Conservation (phyloP, 2,329 filamentous ascomycete species). For the Waltergamsia citrina region DNA sequence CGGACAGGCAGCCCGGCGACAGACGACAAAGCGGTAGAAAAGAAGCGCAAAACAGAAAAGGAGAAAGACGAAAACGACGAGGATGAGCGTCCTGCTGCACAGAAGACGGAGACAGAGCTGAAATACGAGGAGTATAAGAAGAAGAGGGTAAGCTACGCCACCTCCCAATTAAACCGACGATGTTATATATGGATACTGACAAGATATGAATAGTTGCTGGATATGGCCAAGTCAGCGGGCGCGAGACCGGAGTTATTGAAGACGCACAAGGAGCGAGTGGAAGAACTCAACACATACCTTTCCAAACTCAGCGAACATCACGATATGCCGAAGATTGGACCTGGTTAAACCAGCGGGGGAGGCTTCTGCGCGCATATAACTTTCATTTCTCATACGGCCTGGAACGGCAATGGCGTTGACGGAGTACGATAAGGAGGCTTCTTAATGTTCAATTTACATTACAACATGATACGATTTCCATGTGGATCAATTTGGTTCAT, state of each 20-base stretch:
- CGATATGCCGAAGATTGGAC: slow-evolving; percentile 74
- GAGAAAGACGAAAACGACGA: slow-evolving; percentile 20
- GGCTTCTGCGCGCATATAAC: no score
- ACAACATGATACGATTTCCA: no score
- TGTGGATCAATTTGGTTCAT: no score
- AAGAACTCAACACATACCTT: slow-evolving; percentile 90
- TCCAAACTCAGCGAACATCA: slow-evolving; percentile 92
- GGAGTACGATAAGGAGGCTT: no score
- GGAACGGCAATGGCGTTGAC: no score
- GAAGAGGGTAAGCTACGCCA: slow-evolving; percentile 56
- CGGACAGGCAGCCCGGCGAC: slow-evolving; percentile 7
- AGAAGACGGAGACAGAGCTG: slow-evolving; percentile 78
- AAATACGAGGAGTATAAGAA: slow-evolving; percentile 71
- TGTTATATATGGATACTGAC: not conserved
- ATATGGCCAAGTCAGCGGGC: slow-evolving; percentile 55
- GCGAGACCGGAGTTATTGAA: slow-evolving; percentile 71
- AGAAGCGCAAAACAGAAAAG: slow-evolving; percentile 16
- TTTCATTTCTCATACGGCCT: no score
- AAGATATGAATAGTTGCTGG: slow-evolving; percentile 54
- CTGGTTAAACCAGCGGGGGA: slow-evolving; percentile 41
- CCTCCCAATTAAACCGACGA: not conserved
- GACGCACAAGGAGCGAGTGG: slow-evolving; percentile 93
- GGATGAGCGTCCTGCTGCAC: slow-evolving; percentile 16
- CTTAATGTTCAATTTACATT: no score
- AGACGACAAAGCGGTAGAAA: slow-evolving; percentile 14